A percentile compares a stretch with the other conserved stretches of the same genome.
These are phyloP conservation scores for Cystobasidium ongulense DNA, from an alignment of 768 basidiomycete genomes.

Conservation along the genomic window DNA sequence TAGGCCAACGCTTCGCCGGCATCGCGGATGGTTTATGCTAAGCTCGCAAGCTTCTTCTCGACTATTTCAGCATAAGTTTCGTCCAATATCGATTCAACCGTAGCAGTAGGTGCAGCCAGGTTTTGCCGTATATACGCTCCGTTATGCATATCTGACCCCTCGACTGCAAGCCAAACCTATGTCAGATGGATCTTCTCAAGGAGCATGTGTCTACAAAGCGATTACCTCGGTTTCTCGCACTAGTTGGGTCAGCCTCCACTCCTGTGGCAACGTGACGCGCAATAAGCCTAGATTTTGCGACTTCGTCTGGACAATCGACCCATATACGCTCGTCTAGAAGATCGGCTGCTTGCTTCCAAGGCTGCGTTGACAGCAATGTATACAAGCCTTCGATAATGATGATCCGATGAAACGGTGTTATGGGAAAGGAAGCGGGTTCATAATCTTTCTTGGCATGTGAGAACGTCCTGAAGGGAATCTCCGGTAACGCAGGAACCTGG, in stretches of 20 bases:
- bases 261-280: conserved; percentile 43
- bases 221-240: conserved; percentile 35
- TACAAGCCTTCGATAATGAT: conserved; percentile 88
- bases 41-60: neutral
- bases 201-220: neutral
- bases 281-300: conserved; percentile 41
- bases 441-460: conserved; percentile 84
- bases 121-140: conserved; percentile 37
- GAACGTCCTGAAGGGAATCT: conserved; percentile 66
- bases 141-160: conserved; percentile 40
- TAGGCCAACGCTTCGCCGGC: too few species aligned
- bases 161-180: conserved; percentile 28
- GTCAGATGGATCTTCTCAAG: neutral
- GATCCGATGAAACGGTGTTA: conserved; percentile 62
- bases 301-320: conserved; percentile 46
- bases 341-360: conserved; percentile 62
- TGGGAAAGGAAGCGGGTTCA: conserved; percentile 53
- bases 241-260: conserved; percentile 36
- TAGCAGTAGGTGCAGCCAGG: conserved; percentile 26
- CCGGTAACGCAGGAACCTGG: conserved; percentile 41
- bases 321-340: conserved; percentile 72
- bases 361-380: conserved; percentile 60
- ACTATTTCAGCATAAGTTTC: conserved; percentile 7
- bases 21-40: too few species aligned
- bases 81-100: conserved; percentile 28